Percentiles rank a stretch among this genome's conserved stretches.
Evolutionary conservation across 2,329 filamentous ascomycete genomes (phyloP).

Genomic region (Blastomyces gilchristii): DNA sequence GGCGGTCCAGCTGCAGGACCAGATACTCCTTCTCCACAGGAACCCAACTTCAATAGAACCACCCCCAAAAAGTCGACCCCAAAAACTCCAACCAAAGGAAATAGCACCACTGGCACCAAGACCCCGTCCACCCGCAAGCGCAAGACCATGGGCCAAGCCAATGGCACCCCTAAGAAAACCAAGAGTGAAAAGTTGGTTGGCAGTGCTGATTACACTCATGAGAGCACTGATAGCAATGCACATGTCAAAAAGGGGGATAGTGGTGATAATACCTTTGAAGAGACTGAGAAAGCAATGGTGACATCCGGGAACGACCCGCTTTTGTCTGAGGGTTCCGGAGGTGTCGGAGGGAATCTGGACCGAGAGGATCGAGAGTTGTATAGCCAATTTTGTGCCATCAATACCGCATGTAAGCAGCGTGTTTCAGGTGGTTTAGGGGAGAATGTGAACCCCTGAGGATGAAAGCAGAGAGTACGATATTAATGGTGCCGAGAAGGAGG

Average conservation of each 20-base stretch:
- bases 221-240: no score
- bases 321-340: background rate
- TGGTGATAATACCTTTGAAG: no score
- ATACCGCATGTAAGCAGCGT: background rate
- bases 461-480: background rate
- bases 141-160: slow-evolving; percentile 9
- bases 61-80: slow-evolving; percentile 17
- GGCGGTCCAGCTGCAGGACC: slow-evolving; percentile 8
- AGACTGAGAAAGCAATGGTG: no score
- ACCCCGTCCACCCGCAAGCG: slow-evolving; percentile 16
- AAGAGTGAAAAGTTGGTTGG: slow-evolving; percentile 11
- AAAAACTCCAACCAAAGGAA: slow-evolving; percentile 19
- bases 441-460: slow-evolving; percentile 1
- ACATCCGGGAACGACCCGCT: slow-evolving; percentile 10
- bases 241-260: no score
- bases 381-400: slow-evolving; percentile 12
- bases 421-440: slow-evolving; percentile 1
- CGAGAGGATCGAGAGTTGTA: slow-evolving; percentile 8
- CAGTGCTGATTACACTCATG: no score
- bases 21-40: slow-evolving; percentile 5
- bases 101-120: slow-evolving; percentile 14
- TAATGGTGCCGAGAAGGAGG: background rate
- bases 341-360: background rate
- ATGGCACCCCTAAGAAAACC: slow-evolving; percentile 10
- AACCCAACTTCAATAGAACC: slow-evolving; percentile 18